A percentile compares a stretch with the other conserved stretches of the same genome.
phyloP scores from a whole-genome alignment of 352 stramenopile species.

The Pythium myriotylum region DNA sequence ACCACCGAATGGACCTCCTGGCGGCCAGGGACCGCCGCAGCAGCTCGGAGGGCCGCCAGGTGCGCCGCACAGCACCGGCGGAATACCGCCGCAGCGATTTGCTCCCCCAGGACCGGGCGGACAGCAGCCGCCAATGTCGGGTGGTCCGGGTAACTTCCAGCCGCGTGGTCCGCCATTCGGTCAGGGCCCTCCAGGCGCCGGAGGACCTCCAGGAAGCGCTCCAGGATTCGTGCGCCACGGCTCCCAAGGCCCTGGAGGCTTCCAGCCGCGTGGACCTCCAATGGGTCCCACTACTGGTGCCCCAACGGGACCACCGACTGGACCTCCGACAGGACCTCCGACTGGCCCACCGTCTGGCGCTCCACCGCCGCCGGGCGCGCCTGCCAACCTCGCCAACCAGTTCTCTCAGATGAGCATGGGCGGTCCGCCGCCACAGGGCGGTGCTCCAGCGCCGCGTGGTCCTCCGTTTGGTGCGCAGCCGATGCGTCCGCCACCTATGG shows the following conservation, averaged over 20 bases:
- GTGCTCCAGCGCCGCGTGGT: conserved; percentile 16
- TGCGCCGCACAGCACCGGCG: conserved; percentile 18
- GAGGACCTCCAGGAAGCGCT: conserved; percentile 21
- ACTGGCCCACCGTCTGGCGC: conserved; percentile 14
- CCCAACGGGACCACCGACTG: conserved; percentile 26
- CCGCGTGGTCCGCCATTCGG: conserved; percentile 23
- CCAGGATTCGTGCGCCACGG: conserved; percentile 20
- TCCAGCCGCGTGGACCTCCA: conserved; percentile 30
- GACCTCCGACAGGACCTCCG: conserved; percentile 32
- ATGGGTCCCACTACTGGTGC: conserved; percentile 2
- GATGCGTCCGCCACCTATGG: conserved; percentile 26
- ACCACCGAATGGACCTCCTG: conserved; percentile 7
- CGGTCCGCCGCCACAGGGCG: conserved; percentile 30
- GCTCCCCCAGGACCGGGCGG: conserved; percentile 11
- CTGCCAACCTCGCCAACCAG: conserved; percentile 48
- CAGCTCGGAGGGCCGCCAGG: conserved; percentile 20
- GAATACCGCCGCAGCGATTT: conserved; percentile 25
- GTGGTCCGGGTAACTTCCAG: conserved; percentile 23
- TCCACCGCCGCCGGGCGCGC: conserved; percentile 3
- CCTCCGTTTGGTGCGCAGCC: conserved; percentile 29
- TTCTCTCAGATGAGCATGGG: conserved; percentile 74
- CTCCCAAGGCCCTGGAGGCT: conserved; percentile 22
- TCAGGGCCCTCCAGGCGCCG: conserved; percentile 13
- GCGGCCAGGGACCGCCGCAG: conserved; percentile 3
- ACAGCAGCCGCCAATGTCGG: conserved; percentile 21